These are phyloP conservation scores for Cucurbita maxima DNA, from an alignment of 306 rosid species.

Conservation along the genomic window DNA sequence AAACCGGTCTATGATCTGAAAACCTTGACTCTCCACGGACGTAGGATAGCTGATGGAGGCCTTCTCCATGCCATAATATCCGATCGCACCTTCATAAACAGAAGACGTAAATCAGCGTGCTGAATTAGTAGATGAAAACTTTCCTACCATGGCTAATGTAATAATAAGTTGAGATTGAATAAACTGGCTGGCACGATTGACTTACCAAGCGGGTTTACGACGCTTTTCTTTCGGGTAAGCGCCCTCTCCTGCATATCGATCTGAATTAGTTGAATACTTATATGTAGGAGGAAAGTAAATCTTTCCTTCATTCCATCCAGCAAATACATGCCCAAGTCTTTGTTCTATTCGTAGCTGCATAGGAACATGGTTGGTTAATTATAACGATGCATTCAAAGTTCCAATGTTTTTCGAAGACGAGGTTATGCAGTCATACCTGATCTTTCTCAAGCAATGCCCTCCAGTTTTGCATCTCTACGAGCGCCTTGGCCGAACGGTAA, in stretches of 20 bases:
- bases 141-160: background rate
- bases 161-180: background rate
- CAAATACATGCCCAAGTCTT: conserved; percentile 68
- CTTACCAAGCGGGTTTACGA: conserved; percentile 96
- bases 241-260: conserved; percentile 87
- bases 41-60: conserved; percentile 81
- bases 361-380: conserved; percentile 2
- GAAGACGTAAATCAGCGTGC: conserved; percentile 12
- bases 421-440: conserved; percentile 40
- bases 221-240: conserved; percentile 93
- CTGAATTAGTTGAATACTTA: conserved; percentile 94
- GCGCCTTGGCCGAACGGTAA: conserved; percentile 90
- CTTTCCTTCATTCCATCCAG: conserved; percentile 96
- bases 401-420: conserved; percentile 1
- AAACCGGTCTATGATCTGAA: conserved; percentile 95
- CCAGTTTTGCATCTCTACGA: conserved; percentile 99
- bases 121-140: background rate
- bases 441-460: conserved; percentile 93
- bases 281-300: conserved; percentile 97
- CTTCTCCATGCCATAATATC: conserved; percentile 93
- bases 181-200: conserved; percentile 16
- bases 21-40: conserved; percentile 93
- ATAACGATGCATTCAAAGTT: background rate
- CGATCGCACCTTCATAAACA: conserved; percentile 72
- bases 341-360: conserved; percentile 87